These are phyloP conservation scores for Wickerhamomyces alni DNA, from an alignment of 805 yeast species.

Conservation along the genomic window DNA sequence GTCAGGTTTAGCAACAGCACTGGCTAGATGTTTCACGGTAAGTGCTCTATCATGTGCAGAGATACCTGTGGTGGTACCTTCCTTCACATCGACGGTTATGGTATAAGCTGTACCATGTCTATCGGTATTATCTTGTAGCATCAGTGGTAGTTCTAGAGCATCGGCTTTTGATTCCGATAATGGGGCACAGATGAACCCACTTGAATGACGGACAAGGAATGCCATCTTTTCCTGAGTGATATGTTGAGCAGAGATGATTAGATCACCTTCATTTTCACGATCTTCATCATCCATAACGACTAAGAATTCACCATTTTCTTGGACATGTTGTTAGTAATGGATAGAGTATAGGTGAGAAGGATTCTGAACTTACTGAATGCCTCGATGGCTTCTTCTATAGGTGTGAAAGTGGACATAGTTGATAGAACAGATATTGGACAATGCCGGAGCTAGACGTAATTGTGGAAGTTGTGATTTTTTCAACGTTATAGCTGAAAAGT, in stretches of 20 bases:
- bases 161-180: constrained; percentile 75
- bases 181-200: constrained; percentile 95
- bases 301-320: constrained; percentile 47
- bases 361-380: constrained; percentile 46
- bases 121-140: constrained; percentile 54
- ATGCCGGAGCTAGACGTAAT: too few species aligned
- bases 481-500: too few species aligned
- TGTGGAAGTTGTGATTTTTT: too few species aligned
- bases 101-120: constrained; percentile 98
- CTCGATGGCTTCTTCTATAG: constrained; percentile 66
- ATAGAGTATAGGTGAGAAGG: neutral
- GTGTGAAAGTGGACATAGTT: constrained; percentile 30
- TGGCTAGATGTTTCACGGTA: constrained; percentile 71
- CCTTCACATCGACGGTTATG: constrained; percentile 77
- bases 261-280: constrained; percentile 97
- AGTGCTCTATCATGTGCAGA: constrained; percentile 90
- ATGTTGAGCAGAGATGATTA: constrained; percentile 85
- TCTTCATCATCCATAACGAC: constrained; percentile 96
- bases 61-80: constrained; percentile 95
- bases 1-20: constrained; percentile 43
- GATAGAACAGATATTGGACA: too few species aligned
- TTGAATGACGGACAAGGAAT: constrained; percentile 77
- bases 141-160: constrained; percentile 67
- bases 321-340: constrained; percentile 3
- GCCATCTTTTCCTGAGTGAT: constrained; percentile 88